Base-by-base conservation (phyloP, 1,284 basidiomycete genomes). In the Boletus sp. region DNA sequence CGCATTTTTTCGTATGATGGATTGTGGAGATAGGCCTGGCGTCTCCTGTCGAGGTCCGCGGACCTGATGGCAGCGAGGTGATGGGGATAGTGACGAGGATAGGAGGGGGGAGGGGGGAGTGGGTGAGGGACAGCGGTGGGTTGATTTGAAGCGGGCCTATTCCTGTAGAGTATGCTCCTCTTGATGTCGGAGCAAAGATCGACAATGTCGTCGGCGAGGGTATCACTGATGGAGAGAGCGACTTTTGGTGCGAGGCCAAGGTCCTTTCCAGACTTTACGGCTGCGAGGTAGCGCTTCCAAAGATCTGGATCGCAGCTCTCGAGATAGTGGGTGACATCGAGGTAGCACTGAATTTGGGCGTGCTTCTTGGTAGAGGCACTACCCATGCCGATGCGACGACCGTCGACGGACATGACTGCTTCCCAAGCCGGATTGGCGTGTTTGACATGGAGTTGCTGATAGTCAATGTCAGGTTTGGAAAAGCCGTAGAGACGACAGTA, bases 321-420 rank as follows among this genome's bases (percentile, higher is more conserved):
- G 53, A 98, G 77, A 67, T 95, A 94, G 41, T 82, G 76, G 0
- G 87, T 83, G 45, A 94, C 91, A 62, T 97, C 94, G 50, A 97
- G 78, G 65, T 90, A 95, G 64, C 88, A 91, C 51, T 78, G 77
- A 19, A 80, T 72, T 57, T 82, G 76, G 0, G 94, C 86, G 7
- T 65, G 66, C 69, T 95, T 96, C 72, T 97, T 97, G 60, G 59
- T 81, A 8, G 65, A 19, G 8, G 78, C 88, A 10, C 74, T 67
- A 8, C 89, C 93, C 57, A 91, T 75, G 8, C 93, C 94, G 48
- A 98, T 88, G 43, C 81, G 77, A 33, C 84, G 77, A 5, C 84
- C 90, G 30, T 81, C 84, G 33, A 97, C 88, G 34, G 76, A 77
- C 78, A 98, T 87, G 48, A 84, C 73, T 1, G 91, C 91, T 56